Evolutionary conservation across 2,329 filamentous ascomycete genomes (phyloP).

Genomic region (Colletotrichum gloeosporioides): DNA sequence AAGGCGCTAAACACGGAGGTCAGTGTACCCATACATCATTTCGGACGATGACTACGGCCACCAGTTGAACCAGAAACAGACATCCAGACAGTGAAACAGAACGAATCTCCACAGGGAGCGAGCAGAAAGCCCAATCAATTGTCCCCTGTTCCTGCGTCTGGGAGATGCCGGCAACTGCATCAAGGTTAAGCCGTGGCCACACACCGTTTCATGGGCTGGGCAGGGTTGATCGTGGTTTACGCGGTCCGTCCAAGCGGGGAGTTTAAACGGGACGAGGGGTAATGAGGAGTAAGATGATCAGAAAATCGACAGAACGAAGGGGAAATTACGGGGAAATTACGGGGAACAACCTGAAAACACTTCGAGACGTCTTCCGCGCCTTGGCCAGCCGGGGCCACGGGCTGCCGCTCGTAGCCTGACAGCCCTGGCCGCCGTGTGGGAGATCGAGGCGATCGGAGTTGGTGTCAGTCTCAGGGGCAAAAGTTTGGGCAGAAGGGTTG

Average conservation of each 20-base stretch:
- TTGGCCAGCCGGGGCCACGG: not conserved
- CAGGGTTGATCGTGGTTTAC: not conserved
- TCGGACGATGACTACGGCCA: not conserved
- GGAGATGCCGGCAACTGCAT: not conserved
- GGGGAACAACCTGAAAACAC: not conserved
- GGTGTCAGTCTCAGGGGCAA: not conserved
- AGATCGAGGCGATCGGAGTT: not conserved
- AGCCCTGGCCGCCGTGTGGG: not conserved
- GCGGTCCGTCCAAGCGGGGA: constrained; percentile 2
- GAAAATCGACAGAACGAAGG: not conserved
- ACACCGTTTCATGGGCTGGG: constrained; percentile 1
- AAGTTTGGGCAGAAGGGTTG: not conserved
- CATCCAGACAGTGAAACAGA: not conserved
- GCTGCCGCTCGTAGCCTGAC: not conserved
- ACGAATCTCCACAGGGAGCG: not conserved
- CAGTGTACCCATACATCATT: not conserved
- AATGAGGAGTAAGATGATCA: not conserved
- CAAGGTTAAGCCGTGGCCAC: not conserved
- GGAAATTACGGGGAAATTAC: not conserved
- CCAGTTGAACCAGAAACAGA: not conserved
- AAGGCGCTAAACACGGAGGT: not conserved
- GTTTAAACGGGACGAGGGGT: not conserved
- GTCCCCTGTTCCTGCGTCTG: not conserved
- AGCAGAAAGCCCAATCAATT: not conserved
- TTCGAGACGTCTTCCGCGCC: constrained; percentile 2